These are phyloP conservation scores for Leishmania aethiopica DNA, from an alignment of 208 protist genomes.

Conservation along the genomic window DNA sequence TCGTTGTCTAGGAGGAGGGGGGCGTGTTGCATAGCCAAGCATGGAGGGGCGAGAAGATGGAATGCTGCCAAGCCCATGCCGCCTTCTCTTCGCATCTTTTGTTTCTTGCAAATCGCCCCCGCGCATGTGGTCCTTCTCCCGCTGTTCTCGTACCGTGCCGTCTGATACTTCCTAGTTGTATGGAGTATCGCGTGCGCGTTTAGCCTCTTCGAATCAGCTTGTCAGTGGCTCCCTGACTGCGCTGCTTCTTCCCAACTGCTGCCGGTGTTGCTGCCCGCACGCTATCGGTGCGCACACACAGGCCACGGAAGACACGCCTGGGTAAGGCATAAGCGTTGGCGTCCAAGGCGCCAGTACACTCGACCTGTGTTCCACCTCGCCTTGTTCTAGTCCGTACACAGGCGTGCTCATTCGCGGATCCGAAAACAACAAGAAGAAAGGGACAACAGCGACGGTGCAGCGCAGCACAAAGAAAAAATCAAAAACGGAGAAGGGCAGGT, in stretches of 20 bases:
- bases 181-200: neutral
- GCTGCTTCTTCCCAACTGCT: neutral
- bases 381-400: neutral
- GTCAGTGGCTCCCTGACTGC: neutral
- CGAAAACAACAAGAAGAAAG: neutral
- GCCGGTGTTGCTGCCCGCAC: neutral
- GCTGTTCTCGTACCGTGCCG: neutral
- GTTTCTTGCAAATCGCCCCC: neutral
- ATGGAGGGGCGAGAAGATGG: neutral
- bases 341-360: neutral
- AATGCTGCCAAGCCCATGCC: neutral
- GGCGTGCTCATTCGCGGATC: no score
- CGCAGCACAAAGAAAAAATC: neutral
- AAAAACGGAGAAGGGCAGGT: neutral
- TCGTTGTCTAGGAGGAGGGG: neutral
- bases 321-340: neutral
- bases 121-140: neutral
- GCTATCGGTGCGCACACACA: neutral
- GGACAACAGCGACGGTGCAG: neutral
- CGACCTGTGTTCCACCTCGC: neutral
- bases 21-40: neutral
- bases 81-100: neutral
- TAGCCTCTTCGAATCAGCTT: neutral
- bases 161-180: neutral
- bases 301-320: neutral